A percentile compares a stretch with the other conserved stretches of the same genome.
phyloP scores from a whole-genome alignment of 2,329 filamentous ascomycete genomes.

The Aspergillus sp. region DNA sequence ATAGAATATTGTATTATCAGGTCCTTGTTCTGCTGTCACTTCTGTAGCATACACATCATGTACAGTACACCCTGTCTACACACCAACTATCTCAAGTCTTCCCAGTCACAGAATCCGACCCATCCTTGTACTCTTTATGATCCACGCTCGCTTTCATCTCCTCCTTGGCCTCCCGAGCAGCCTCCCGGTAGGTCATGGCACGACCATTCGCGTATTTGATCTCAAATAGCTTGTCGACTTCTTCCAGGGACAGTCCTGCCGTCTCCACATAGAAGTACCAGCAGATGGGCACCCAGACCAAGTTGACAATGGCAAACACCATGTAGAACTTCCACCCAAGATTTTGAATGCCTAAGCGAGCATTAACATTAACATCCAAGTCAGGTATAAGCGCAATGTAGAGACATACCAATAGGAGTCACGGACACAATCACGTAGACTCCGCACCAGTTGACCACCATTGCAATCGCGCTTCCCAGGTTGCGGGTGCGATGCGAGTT shows the following conservation, averaged over 20 bases:
- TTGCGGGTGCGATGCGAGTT: slow-evolving; percentile 13
- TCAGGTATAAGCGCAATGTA: too few species aligned
- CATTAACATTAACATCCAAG: too few species aligned
- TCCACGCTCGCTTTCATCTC: too few species aligned
- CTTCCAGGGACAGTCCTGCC: slow-evolving; percentile 29
- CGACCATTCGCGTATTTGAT: slow-evolving; percentile 8
- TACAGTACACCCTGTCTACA: too few species aligned
- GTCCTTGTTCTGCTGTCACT: too few species aligned
- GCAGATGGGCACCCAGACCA: slow-evolving; percentile 17
- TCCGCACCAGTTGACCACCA: slow-evolving; percentile 8
- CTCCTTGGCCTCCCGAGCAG: background rate
- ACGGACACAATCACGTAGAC: slow-evolving; percentile 12
- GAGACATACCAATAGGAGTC: slow-evolving; percentile 7
- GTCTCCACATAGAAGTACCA: slow-evolving; percentile 24
- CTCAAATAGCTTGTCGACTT: slow-evolving; percentile 33
- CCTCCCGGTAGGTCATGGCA: slow-evolving; percentile 4
- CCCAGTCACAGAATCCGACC: too few species aligned
- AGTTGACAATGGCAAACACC: slow-evolving; percentile 36
- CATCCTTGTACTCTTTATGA: too few species aligned
- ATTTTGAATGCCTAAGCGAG: slow-evolving; percentile 22
- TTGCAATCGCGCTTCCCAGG: slow-evolving; percentile 7
- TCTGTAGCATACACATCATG: too few species aligned
- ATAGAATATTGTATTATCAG: too few species aligned
- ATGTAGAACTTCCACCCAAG: slow-evolving; percentile 48
- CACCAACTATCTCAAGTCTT: too few species aligned